Percentiles rank a stretch among this genome's conserved stretches.
phyloP scores from a whole-genome alignment of 441 rosid genomes.

The Capsella rubella region DNA sequence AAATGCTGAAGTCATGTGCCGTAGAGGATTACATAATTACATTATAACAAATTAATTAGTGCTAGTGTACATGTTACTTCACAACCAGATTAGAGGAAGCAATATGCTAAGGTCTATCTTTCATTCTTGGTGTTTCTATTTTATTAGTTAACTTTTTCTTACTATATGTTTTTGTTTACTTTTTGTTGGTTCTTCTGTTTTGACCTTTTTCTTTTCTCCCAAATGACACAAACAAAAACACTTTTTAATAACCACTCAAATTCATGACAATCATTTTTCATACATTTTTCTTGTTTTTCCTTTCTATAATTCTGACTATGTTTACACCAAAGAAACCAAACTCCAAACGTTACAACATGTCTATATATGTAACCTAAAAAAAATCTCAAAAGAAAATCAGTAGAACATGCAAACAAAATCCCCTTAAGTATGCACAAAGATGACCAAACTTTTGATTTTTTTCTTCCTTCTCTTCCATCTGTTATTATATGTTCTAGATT shows the following conservation, averaged over 20 bases:
- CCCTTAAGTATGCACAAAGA: slow-evolving; percentile 37
- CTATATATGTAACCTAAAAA: slow-evolving; percentile 3
- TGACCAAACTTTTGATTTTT: slow-evolving; percentile 5
- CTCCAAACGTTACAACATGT: slow-evolving; percentile 29
- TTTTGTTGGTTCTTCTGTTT: neutral
- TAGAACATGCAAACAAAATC: slow-evolving; percentile 18
- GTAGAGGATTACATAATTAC: too few relatives aligned
- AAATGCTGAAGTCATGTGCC: slow-evolving; percentile 1
- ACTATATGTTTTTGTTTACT: too few relatives aligned
- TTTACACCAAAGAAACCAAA: slow-evolving; percentile 19
- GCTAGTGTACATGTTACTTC: neutral
- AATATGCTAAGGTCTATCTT: neutral
- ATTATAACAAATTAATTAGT: too few relatives aligned
- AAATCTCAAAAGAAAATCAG: slow-evolving; percentile 6
- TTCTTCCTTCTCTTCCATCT: neutral
- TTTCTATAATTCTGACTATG: neutral
- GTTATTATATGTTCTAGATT: slow-evolving; percentile 27
- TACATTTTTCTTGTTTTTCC: slow-evolving; percentile 3
- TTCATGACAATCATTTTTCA: slow-evolving; percentile 11
- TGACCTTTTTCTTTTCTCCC: neutral
- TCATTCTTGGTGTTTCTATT: neutral
- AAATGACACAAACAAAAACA: neutral
- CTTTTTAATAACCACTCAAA: slow-evolving; percentile 8
- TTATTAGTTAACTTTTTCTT: neutral
- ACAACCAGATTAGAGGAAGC: neutral